Percentiles rank a stretch among this genome's conserved stretches.
phyloP scores from a whole-genome alignment of 2,329 filamentous ascomycete species.

The Fusarium illudens region DNA sequence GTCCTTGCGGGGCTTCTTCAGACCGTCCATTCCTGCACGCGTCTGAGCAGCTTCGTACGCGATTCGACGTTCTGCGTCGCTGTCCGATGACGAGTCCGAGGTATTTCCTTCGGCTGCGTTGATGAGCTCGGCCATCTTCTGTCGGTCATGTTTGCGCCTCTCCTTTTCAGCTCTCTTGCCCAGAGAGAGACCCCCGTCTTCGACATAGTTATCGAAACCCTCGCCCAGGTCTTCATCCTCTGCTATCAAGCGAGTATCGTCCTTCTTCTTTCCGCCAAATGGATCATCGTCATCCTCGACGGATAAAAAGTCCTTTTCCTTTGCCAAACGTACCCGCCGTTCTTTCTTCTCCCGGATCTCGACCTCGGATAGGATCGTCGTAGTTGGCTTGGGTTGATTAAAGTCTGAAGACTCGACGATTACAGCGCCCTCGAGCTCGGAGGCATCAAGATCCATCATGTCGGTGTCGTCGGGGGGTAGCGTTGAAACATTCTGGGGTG shows the following conservation, averaged over 20 bases:
- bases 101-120: constrained; percentile 75
- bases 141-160: constrained; percentile 69
- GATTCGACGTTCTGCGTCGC: constrained; percentile 74
- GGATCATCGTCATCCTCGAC: constrained; percentile 66
- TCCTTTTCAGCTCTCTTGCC: constrained; percentile 82
- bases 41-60: constrained; percentile 91
- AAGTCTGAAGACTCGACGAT: constrained; percentile 64
- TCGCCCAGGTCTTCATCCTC: constrained; percentile 95
- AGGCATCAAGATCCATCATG: constrained; percentile 65
- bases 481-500: constrained; percentile 70
- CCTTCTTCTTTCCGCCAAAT: constrained; percentile 62
- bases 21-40: constrained; percentile 82
- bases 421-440: constrained; percentile 69
- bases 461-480: constrained; percentile 56
- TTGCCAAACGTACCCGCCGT: constrained; percentile 79
- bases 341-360: constrained; percentile 94
- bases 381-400: constrained; percentile 45
- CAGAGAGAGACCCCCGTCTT: constrained; percentile 81
- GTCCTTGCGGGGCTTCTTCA: constrained; percentile 57
- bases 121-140: constrained; percentile 86
- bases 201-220: constrained; percentile 91
- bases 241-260: constrained; percentile 76
- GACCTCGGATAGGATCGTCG: constrained; percentile 77
- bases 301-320: constrained; percentile 73
- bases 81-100: constrained; percentile 72